Percentiles rank a stretch among this genome's conserved stretches.
phyloP scores from a whole-genome alignment of 2,329 filamentous ascomycete species.

The Arthrinium phaeospermum region DNA sequence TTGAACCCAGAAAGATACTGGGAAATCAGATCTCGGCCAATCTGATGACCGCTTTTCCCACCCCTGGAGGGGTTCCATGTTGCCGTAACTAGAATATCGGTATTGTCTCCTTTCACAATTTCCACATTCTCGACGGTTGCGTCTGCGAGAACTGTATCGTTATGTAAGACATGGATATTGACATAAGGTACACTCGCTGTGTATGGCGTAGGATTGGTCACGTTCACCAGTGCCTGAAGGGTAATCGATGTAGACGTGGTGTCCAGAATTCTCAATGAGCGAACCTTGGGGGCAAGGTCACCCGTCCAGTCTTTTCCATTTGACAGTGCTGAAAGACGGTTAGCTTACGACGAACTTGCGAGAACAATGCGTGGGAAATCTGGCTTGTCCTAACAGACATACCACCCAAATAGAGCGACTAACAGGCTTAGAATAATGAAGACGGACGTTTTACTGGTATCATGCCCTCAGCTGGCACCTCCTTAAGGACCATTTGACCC shows the following conservation, averaged over 20 bases:
- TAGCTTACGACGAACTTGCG: constrained; percentile 34
- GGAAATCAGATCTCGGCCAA: constrained; percentile 77
- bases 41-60: constrained; percentile 63
- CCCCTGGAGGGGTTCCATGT: constrained; percentile 76
- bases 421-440: constrained; percentile 54
- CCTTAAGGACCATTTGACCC: constrained; percentile 79
- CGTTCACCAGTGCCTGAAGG: constrained; percentile 74
- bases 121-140: constrained; percentile 69
- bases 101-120: constrained; percentile 74
- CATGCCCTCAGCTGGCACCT: constrained; percentile 83
- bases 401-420: constrained; percentile 40
- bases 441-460: constrained; percentile 94
- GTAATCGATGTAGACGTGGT: constrained; percentile 75
- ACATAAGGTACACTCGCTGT: constrained; percentile 81
- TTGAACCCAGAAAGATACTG: constrained; percentile 89
- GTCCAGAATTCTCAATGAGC: constrained; percentile 72
- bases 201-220: constrained; percentile 91
- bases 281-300: constrained; percentile 66
- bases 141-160: constrained; percentile 77
- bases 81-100: constrained; percentile 69
- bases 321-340: constrained; percentile 59
- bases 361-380: constrained; percentile 28
- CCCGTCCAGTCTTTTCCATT: constrained; percentile 58
- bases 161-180: constrained; percentile 76
- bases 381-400: constrained; percentile 30